phyloP scores from a whole-genome alignment of 1,139 yeast species.

The Tardiomyces depauwii region DNA sequence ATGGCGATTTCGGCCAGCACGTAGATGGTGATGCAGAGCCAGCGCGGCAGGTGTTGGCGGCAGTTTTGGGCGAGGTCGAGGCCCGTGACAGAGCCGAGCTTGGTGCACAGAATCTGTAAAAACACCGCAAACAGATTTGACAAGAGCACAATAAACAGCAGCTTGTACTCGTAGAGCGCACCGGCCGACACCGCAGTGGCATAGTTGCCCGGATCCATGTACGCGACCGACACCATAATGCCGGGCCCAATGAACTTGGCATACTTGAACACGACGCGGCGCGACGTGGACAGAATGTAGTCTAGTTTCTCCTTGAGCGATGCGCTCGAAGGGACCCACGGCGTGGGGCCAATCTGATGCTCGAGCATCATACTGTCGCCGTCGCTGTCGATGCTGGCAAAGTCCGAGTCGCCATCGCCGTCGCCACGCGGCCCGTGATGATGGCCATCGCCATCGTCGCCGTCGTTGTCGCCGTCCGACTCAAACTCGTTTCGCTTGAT shows the following conservation, averaged over 20 bases:
- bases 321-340: constrained; percentile 11
- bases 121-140: constrained; percentile 84
- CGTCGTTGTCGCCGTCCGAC: too few species aligned
- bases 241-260: constrained; percentile 81
- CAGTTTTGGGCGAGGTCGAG: constrained; percentile 82
- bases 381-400: background rate
- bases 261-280: constrained; percentile 29
- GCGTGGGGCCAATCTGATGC: background rate
- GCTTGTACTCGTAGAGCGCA: constrained; percentile 72
- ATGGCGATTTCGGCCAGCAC: constrained; percentile 77
- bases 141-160: constrained; percentile 66
- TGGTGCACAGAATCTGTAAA: constrained; percentile 72
- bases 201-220: constrained; percentile 97
- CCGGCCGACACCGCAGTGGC: constrained; percentile 94
- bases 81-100: constrained; percentile 86
- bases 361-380: background rate
- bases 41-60: constrained; percentile 55
- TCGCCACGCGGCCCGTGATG: background rate
- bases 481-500: background rate
- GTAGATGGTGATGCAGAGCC: constrained; percentile 53
- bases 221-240: constrained; percentile 87
- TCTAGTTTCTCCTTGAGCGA: constrained; percentile 16
- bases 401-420: background rate
- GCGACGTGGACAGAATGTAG: constrained; percentile 1
- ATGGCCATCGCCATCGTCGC: too few species aligned